Conservation (phyloP, 495 filamentous ascomycete species). For the Hyphodiscus hymeniophilus region DNA sequence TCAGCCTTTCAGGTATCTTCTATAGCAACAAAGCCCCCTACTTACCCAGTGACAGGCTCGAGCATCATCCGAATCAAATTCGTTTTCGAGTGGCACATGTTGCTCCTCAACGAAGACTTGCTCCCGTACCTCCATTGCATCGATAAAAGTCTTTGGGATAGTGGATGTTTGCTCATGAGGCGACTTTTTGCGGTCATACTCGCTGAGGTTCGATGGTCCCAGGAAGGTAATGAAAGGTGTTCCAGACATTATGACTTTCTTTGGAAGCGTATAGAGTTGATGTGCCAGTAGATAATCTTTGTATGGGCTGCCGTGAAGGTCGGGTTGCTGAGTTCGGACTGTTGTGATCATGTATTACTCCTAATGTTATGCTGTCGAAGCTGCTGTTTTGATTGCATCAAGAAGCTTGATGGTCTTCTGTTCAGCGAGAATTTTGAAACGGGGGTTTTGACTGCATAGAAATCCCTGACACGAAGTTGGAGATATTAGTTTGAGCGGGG, state of each 20-base stretch:
- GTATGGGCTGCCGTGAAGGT: too few relatives aligned
- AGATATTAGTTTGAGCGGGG: neutral
- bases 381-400: too few relatives aligned
- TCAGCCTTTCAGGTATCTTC: too few relatives aligned
- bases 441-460: constrained; percentile 1
- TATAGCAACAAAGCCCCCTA: too few relatives aligned
- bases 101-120: constrained; percentile 77
- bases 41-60: constrained; percentile 68
- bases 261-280: neutral
- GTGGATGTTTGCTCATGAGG: constrained; percentile 34
- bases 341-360: too few relatives aligned
- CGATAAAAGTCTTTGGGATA: constrained; percentile 55
- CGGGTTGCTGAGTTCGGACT: too few relatives aligned
- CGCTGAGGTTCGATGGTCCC: constrained; percentile 33
- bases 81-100: constrained; percentile 51
- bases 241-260: constrained; percentile 17
- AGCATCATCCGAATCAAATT: constrained; percentile 72
- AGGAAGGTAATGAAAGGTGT: constrained; percentile 42
- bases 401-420: too few relatives aligned
- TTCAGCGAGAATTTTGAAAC: too few relatives aligned
- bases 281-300: too few relatives aligned
- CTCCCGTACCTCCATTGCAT: constrained; percentile 71
- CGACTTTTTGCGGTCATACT: constrained; percentile 34
- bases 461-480: neutral
- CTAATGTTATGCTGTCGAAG: too few relatives aligned